Evolutionary conservation across 2,329 filamentous ascomycete genomes (phyloP).

Genomic region (Pseudonectria foliicola): DNA sequence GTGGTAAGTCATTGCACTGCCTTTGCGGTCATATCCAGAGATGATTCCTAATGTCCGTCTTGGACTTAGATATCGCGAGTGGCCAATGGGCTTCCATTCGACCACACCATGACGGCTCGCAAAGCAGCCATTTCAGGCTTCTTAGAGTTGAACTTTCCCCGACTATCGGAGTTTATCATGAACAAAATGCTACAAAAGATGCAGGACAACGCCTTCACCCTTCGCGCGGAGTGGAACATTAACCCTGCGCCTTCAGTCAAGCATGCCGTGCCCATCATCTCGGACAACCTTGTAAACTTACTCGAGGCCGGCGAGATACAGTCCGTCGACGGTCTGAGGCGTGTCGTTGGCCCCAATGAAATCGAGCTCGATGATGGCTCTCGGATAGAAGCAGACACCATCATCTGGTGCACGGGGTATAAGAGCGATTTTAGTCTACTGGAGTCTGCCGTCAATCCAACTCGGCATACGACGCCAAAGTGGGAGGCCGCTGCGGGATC

Average conservation of each 20-base stretch:
- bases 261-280: constrained; percentile 19
- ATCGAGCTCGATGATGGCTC: constrained; percentile 25
- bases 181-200: constrained; percentile 17
- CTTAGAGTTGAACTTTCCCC: constrained; percentile 19
- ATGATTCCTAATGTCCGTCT: neutral
- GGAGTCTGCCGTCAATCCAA: constrained; percentile 21
- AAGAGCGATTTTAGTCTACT: constrained; percentile 23
- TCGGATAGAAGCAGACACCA: constrained; percentile 20
- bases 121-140: constrained; percentile 23
- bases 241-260: constrained; percentile 17
- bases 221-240: constrained; percentile 23
- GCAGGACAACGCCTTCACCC: constrained; percentile 17
- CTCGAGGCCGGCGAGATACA: constrained; percentile 30
- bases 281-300: constrained; percentile 23
- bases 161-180: constrained; percentile 13
- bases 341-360: constrained; percentile 15
- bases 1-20: constrained; percentile 23
- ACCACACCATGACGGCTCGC: constrained; percentile 27
- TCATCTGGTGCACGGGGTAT: constrained; percentile 32
- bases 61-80: constrained; percentile 19
- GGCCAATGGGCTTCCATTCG: constrained; percentile 28
- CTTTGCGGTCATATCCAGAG: constrained; percentile 2
- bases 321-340: constrained; percentile 23
- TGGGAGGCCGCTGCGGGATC: constrained; percentile 19
- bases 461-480: constrained; percentile 13